Evolutionary conservation across 306 rosid species (phyloP).

Genomic region (Spatholobus suberectus): DNA sequence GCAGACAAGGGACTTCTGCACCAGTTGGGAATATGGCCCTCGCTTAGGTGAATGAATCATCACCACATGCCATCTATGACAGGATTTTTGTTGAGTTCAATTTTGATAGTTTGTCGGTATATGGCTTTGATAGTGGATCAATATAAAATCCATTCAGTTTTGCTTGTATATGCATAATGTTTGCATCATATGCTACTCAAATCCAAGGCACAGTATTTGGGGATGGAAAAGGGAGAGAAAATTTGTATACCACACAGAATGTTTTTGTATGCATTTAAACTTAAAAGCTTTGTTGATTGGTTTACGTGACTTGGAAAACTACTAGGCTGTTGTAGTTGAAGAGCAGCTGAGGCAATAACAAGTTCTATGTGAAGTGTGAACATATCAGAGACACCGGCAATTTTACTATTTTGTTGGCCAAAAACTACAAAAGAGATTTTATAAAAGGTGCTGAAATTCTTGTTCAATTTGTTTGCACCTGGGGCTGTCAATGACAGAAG

Average conservation of each 20-base stretch:
- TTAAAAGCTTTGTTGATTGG: background rate
- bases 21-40: conserved; percentile 77
- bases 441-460: background rate
- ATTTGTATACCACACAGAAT: background rate
- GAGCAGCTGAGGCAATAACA: background rate
- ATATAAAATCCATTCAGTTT: conserved; percentile 4
- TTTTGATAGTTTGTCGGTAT: background rate
- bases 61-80: background rate
- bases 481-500: background rate
- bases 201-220: background rate
- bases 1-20: conserved; percentile 81
- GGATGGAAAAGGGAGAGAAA: background rate
- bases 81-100: conserved; percentile 15
- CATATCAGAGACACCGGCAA: background rate
- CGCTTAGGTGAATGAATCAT: conserved; percentile 45
- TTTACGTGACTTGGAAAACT: background rate
- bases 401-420: background rate
- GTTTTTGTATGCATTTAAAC: background rate
- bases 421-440: background rate
- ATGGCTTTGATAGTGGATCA: background rate
- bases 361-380: background rate
- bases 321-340: background rate
- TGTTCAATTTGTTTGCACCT: no score
- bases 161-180: background rate
- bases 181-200: background rate